Evolutionary conservation across 345 rosid genomes (phyloP).

Genomic region (Erysimum cheiranthoides): DNA sequence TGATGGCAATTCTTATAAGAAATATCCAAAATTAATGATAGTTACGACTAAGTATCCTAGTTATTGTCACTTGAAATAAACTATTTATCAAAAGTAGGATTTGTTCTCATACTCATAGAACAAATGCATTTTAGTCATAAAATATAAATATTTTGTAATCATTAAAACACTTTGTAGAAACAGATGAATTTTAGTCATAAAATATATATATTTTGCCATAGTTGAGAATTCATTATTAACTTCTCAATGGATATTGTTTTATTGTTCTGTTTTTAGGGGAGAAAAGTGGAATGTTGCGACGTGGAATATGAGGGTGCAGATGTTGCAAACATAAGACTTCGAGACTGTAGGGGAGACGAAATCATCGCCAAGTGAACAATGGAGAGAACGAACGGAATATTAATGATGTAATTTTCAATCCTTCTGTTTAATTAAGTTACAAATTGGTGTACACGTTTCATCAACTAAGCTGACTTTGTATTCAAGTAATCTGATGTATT

Average conservation of each 20-base stretch:
- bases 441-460: not conserved
- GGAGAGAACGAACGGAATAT: constrained; percentile 1
- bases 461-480: constrained; percentile 12
- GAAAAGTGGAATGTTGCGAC: too few relatives aligned
- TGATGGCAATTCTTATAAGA: not conserved
- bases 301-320: too few relatives aligned
- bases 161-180: too few relatives aligned
- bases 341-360: too few relatives aligned
- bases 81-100: not conserved
- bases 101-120: not conserved
- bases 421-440: not conserved
- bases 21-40: not conserved
- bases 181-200: too few relatives aligned
- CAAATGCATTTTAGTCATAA: too few relatives aligned
- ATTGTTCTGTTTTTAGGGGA: too few relatives aligned
- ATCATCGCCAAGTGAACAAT: too few relatives aligned
- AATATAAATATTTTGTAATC: not conserved
- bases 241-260: too few relatives aligned
- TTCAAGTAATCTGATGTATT: constrained; percentile 2
- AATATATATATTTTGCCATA: too few relatives aligned
- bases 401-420: constrained; percentile 13
- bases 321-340: too few relatives aligned
- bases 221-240: too few relatives aligned
- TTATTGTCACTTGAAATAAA: not conserved
- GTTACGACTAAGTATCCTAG: not conserved